Evolutionary conservation across 2,329 filamentous ascomycete species (phyloP).

Genomic region (Helicocarpus griseus): DNA sequence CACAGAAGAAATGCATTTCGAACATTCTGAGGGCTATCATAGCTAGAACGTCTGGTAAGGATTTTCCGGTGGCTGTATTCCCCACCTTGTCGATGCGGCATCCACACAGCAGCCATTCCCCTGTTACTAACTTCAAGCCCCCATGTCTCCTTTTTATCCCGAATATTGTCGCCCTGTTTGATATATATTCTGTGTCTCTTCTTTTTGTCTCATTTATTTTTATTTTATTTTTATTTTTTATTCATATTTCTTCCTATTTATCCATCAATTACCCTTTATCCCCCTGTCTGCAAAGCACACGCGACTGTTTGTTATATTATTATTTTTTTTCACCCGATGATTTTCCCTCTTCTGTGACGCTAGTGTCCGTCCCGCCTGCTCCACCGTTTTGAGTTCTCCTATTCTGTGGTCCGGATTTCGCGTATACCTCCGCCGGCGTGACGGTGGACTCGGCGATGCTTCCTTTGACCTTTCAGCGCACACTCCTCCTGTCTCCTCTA

Average conservation of each 20-base stretch:
- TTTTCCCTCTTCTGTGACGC: constrained; percentile 5
- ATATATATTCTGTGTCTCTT: not conserved
- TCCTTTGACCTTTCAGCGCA: not conserved
- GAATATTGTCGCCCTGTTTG: not conserved
- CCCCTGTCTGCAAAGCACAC: not conserved
- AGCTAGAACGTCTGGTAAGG: constrained; percentile 56
- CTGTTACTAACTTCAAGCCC: not conserved
- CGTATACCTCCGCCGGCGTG: constrained; percentile 9
- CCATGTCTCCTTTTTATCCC: not conserved
- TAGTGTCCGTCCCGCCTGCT: constrained; percentile 3
- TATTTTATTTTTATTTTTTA: constrained; percentile 6
- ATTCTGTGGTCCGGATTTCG: not conserved
- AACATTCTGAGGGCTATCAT: constrained; percentile 65
- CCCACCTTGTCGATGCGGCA: not conserved
- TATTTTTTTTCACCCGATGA: not conserved
- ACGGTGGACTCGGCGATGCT: too few relatives aligned
- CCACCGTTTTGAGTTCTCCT: constrained; percentile 2
- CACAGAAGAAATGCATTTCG: constrained; percentile 64
- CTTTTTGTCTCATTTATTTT: constrained; percentile 5
- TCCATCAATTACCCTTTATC: not conserved
- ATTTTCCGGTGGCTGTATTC: constrained; percentile 5
- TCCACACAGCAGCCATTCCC: not conserved
- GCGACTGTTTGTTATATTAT: not conserved
- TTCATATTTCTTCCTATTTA: not conserved
- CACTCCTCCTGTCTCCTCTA: constrained; percentile 15